A percentile compares a stretch with the other conserved stretches of the same genome.
Evolutionary conservation across 108 stramenopile genomes (phyloP).

Genomic region (Cyclotella cryptica): DNA sequence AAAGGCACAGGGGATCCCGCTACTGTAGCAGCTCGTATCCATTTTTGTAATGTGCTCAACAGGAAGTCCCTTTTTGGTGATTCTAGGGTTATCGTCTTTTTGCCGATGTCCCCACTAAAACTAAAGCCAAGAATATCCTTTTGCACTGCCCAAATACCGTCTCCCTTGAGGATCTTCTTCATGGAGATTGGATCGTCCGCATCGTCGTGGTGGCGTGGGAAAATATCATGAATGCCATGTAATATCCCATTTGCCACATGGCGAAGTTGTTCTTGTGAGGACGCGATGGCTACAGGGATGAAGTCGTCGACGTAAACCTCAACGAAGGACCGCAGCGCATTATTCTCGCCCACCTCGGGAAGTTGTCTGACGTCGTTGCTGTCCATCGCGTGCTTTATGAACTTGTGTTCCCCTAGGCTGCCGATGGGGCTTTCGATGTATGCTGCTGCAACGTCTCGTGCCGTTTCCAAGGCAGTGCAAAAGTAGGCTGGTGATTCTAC

Average conservation of each 20-base stretch:
- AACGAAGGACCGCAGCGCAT: background rate
- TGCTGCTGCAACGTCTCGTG: background rate
- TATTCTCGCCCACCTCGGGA: background rate
- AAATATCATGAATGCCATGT: conserved; percentile 31
- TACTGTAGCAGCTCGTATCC: background rate
- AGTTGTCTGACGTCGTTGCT: background rate
- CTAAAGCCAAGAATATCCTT: conserved; percentile 5
- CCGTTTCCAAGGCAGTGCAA: too few species aligned
- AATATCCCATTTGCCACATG: conserved; percentile 7
- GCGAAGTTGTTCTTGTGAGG: conserved; percentile 2
- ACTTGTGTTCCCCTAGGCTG: background rate
- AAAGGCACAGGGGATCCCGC: background rate
- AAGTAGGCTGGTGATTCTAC: too few species aligned
- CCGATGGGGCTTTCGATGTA: background rate
- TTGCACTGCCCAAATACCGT: background rate
- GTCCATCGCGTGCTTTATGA: background rate
- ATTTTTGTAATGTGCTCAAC: background rate
- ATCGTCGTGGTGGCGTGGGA: background rate
- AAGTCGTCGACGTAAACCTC: conserved; percentile 40
- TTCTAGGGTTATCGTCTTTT: too few species aligned
- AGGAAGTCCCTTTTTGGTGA: background rate
- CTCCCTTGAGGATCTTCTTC: conserved; percentile 18
- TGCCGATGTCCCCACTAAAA: background rate
- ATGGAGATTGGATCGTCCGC: conserved; percentile 36
- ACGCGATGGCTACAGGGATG: conserved; percentile 12